These are phyloP conservation scores for Candida quercuum DNA, from an alignment of 805 yeast genomes.

Conservation along the genomic window DNA sequence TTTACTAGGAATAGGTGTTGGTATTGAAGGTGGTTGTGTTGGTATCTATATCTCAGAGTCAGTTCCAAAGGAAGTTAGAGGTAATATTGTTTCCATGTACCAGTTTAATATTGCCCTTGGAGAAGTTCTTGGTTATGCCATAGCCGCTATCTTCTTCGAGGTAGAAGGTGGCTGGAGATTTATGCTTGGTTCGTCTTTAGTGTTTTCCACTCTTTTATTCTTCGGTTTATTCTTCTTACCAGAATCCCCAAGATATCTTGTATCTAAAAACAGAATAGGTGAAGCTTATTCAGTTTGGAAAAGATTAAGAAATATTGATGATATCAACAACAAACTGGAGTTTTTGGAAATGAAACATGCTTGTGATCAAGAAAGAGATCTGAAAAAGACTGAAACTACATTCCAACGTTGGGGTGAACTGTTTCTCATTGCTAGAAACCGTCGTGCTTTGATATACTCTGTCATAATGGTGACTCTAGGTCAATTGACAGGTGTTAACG, in stretches of 20 bases:
- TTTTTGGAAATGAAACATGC: too few species aligned
- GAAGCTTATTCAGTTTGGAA: conserved; percentile 53
- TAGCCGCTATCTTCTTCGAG: conserved; percentile 68
- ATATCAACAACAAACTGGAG: too few species aligned
- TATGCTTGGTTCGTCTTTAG: conserved; percentile 67
- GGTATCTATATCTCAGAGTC: conserved; percentile 79
- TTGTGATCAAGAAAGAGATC: too few species aligned
- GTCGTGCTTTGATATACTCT: too few species aligned
- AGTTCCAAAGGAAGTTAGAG: conserved; percentile 74
- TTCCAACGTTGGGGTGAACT: too few species aligned
- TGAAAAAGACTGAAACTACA: too few species aligned
- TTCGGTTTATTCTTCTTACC: conserved; percentile 65
- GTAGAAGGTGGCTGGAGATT: conserved; percentile 65
- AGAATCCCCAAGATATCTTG: conserved; percentile 70
- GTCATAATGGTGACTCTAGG: too few species aligned
- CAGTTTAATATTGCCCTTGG: conserved; percentile 76
- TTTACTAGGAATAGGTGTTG: conserved; percentile 70
- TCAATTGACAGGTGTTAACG: too few species aligned
- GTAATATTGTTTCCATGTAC: conserved; percentile 70
- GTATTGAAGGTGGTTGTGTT: conserved; percentile 65
- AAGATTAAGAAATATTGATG: conserved; percentile 49
- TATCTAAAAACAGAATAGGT: conserved; percentile 50
- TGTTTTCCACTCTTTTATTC: conserved; percentile 61
- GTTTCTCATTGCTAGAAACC: too few species aligned
- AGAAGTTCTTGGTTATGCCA: conserved; percentile 49